A percentile compares a stretch with the other conserved stretches of the same genome.
phyloP scores from a whole-genome alignment of 129 eudicot species.

The Tagetes erecta region DNA sequence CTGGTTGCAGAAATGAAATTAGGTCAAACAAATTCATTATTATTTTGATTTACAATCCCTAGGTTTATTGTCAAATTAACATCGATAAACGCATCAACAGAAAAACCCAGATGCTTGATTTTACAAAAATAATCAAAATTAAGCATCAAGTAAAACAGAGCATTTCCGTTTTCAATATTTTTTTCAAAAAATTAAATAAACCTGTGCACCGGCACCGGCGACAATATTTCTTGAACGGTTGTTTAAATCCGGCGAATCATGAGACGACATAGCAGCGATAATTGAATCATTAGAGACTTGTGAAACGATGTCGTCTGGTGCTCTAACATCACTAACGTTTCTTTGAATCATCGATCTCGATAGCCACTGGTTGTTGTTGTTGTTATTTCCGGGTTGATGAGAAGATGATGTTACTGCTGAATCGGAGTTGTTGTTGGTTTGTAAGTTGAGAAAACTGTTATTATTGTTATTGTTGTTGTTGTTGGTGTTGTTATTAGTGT shows the following conservation, averaged over 20 bases:
- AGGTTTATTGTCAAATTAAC: conserved; percentile 6
- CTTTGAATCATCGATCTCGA: conserved; percentile 57
- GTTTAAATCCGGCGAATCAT: conserved; percentile 45
- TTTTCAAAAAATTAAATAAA: too few relatives aligned
- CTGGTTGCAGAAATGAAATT: not conserved
- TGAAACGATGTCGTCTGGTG: conserved; percentile 41
- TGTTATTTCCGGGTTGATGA: conserved; percentile 21
- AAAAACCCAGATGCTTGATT: too few relatives aligned
- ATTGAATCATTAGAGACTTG: conserved; percentile 52
- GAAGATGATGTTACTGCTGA: conserved; percentile 34
- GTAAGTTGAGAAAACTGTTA: conserved; percentile 49
- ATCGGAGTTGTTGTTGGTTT: conserved; percentile 41
- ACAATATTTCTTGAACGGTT: conserved; percentile 35
- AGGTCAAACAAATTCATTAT: conserved; percentile 1
- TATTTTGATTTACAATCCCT: conserved; percentile 23
- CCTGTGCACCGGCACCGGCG: not conserved
- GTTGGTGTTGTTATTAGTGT: not conserved
- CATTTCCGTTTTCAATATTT: not conserved
- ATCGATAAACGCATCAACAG: too few relatives aligned
- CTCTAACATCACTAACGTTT: conserved; percentile 45
- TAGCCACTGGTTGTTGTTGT: conserved; percentile 55
- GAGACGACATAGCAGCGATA: conserved; percentile 49
- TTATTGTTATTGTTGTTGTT: conserved; percentile 9
- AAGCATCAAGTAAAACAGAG: conserved; percentile 17
- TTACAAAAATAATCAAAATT: not conserved